phyloP scores from a whole-genome alignment of 2,329 filamentous ascomycete genomes.

The Apiospora arundinis region DNA sequence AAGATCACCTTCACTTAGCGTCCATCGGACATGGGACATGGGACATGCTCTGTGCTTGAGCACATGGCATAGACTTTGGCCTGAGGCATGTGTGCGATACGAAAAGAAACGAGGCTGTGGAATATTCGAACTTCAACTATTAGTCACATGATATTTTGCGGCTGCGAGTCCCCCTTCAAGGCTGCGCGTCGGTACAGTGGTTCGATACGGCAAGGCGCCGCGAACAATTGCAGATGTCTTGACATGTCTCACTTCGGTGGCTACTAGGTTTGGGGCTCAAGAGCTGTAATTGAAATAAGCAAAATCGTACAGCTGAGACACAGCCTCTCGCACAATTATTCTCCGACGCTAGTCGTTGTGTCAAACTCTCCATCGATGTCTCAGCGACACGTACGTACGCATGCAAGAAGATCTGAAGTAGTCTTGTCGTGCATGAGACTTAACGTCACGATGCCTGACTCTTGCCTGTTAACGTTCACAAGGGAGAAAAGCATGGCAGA shows the following conservation, averaged over 20 bases:
- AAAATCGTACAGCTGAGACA: not conserved
- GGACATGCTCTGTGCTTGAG: not conserved
- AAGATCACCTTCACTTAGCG: conserved; percentile 66
- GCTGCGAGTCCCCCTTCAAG: not conserved
- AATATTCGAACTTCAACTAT: not conserved
- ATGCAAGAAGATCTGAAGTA: not conserved
- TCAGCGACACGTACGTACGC: not conserved
- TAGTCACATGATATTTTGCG: not conserved
- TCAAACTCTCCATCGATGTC: conserved; percentile 1
- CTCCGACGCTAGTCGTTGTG: conserved; percentile 13
- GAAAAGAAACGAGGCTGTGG: not conserved
- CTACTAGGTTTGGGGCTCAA: not conserved
- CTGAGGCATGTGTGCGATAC: not conserved
- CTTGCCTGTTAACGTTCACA: not conserved
- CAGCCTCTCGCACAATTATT: not conserved
- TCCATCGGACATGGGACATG: not conserved
- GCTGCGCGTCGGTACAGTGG: not conserved
- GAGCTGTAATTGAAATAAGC: not conserved
- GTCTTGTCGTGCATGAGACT: not conserved
- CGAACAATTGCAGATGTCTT: not conserved
- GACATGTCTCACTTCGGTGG: conserved; percentile 1
- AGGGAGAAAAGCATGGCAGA: not conserved
- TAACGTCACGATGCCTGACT: not conserved
- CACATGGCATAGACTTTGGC: not conserved
- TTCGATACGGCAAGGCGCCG: not conserved